These are phyloP conservation scores for Periconia macrospinosa DNA, from an alignment of 2,329 filamentous ascomycete species.

Conservation along the genomic window DNA sequence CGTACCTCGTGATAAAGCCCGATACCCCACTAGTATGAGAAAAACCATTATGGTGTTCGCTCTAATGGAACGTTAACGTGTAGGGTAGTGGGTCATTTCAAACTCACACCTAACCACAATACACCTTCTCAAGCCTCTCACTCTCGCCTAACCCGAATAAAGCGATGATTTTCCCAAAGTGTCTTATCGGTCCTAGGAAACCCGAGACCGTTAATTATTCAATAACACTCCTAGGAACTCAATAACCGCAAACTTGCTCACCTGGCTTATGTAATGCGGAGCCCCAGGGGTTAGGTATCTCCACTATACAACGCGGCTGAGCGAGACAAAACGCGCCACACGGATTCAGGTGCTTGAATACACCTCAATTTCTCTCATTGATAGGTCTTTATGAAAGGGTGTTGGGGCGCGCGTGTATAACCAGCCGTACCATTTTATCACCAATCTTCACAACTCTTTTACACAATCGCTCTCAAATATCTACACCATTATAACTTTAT, in stretches of 20 bases:
- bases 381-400: neutral
- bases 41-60: neutral
- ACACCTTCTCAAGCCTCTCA: too few species aligned
- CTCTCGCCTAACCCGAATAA: too few species aligned
- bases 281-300: neutral
- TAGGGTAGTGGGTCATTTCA: too few species aligned
- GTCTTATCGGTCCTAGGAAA: neutral
- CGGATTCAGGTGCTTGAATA: neutral
- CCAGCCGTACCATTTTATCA: neutral
- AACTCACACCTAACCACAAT: too few species aligned
- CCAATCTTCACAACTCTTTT: neutral
- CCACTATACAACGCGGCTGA: neutral
- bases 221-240: neutral
- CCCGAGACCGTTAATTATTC: neutral
- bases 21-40: neutral
- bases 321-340: neutral
- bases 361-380: neutral
- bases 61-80: too few species aligned
- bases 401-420: neutral
- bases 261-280: neutral
- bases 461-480: neutral
- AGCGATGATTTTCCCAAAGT: neutral
- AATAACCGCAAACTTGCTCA: conserved; percentile 6
- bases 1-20: neutral
- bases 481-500: neutral